Evolutionary conservation across 2,329 filamentous ascomycete species (phyloP).

Genomic region (Xylariaceae sp.): DNA sequence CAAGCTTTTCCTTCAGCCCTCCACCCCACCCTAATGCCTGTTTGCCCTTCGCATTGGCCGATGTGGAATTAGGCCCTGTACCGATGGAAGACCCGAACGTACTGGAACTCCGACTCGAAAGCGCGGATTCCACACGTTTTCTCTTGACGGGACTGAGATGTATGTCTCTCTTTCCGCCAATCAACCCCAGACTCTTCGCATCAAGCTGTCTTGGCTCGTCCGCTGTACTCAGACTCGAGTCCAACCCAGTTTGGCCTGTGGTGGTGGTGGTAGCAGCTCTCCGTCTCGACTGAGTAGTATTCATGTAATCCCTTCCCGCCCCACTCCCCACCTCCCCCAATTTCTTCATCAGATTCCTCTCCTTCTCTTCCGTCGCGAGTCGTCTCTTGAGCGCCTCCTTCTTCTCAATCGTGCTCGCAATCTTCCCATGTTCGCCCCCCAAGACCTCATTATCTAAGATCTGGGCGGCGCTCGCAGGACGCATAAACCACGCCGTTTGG

Average conservation of each 20-base stretch:
- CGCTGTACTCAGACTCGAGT: slow-evolving; percentile 4
- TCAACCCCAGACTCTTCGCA: slow-evolving; percentile 41
- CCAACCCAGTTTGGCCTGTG: background rate
- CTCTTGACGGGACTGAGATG: slow-evolving; percentile 59
- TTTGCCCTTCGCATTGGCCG: background rate
- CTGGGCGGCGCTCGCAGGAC: slow-evolving; percentile 51
- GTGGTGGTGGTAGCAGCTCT: slow-evolving; percentile 2
- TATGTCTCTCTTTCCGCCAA: slow-evolving; percentile 42
- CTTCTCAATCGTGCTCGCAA: slow-evolving; percentile 56
- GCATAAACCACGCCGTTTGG: slow-evolving; percentile 54
- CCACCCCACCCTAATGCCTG: slow-evolving; percentile 55
- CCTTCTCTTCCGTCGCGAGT: slow-evolving; percentile 64
- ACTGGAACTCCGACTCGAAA: slow-evolving; percentile 27
- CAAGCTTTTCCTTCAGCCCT: slow-evolving; percentile 51
- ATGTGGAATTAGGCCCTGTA: background rate
- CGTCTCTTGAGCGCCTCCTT: slow-evolving; percentile 63
- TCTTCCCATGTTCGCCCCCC: slow-evolving; percentile 34
- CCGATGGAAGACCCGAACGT: background rate
- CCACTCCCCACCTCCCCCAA: slow-evolving; percentile 62
- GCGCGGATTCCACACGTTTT: slow-evolving; percentile 52
- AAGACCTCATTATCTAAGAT: slow-evolving; percentile 60
- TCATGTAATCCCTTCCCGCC: slow-evolving; percentile 69
- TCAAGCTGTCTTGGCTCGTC: slow-evolving; percentile 37
- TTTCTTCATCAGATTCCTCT: slow-evolving; percentile 66
- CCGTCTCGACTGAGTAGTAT: slow-evolving; percentile 25